Percentiles rank a stretch among this genome's conserved stretches.
Conservation (phyloP, 2,329 filamentous ascomycete genomes). For the Pseudogymnoascus sp. region DNA sequence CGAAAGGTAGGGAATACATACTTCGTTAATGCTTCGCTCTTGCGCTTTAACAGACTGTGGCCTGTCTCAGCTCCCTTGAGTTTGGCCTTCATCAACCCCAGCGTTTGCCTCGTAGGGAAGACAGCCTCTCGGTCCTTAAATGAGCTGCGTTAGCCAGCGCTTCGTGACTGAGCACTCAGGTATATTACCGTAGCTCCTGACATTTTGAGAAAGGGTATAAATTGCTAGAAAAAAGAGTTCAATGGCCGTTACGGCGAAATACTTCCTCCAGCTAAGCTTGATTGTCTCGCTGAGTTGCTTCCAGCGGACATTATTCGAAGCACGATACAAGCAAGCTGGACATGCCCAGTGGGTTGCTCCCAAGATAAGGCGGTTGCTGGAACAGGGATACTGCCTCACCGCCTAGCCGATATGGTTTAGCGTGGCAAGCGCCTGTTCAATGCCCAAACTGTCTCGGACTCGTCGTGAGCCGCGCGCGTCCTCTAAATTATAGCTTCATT, state of each 20-base stretch:
- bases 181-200: slow-evolving; percentile 42
- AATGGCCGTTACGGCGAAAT: not conserved
- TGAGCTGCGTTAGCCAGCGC: slow-evolving; percentile 11
- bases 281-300: slow-evolving; percentile 4
- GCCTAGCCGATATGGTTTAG: not conserved
- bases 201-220: slow-evolving; percentile 32
- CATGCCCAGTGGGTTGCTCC: not conserved
- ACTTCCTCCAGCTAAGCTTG: not conserved
- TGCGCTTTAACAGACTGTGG: slow-evolving; percentile 91
- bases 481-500: slow-evolving; percentile 5
- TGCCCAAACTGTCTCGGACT: slow-evolving; percentile 4
- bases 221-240: not conserved
- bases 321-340: slow-evolving; percentile 2
- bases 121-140: slow-evolving; percentile 84
- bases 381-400: slow-evolving; percentile 5
- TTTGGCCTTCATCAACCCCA: slow-evolving; percentile 96
- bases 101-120: slow-evolving; percentile 93
- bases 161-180: slow-evolving; percentile 9
- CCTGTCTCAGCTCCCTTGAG: slow-evolving; percentile 88
- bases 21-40: slow-evolving; percentile 98
- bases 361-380: slow-evolving; percentile 1
- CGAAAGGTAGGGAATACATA: slow-evolving; percentile 35
- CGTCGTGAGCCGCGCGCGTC: not conserved
- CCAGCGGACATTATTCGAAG: slow-evolving; percentile 4
- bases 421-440: not conserved